phyloP scores from a whole-genome alignment of 768 basidiomycete genomes.

The Phylloporus sp. region DNA sequence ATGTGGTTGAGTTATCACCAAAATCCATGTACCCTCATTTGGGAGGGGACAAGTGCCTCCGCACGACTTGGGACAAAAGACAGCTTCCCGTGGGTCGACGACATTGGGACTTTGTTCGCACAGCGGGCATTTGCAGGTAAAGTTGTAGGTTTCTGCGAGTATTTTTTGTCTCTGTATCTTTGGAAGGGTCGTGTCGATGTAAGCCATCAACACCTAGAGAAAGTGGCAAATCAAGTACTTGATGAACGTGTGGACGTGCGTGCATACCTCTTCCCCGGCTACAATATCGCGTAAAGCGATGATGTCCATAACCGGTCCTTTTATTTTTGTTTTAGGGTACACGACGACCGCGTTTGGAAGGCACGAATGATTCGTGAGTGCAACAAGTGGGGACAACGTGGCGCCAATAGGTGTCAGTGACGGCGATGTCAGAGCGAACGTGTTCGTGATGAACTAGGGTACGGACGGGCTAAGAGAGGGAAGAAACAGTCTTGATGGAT shows the following conservation, averaged over 20 bases:
- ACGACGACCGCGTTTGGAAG: slow-evolving; percentile 88
- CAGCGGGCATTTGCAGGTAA: slow-evolving; percentile 63
- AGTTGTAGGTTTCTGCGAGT: slow-evolving; percentile 72
- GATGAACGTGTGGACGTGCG: not conserved
- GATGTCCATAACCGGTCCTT: slow-evolving; percentile 67
- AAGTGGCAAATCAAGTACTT: not conserved
- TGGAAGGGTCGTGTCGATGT: slow-evolving; percentile 81
- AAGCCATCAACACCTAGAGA: slow-evolving; percentile 68
- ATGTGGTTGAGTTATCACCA: not conserved
- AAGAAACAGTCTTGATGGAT: not conserved
- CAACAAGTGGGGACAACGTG: slow-evolving; percentile 73
- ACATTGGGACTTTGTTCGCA: slow-evolving; percentile 34
- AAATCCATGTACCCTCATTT: slow-evolving; percentile 45
- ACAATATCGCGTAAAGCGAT: slow-evolving; percentile 63
- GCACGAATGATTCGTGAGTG: slow-evolving; percentile 86
- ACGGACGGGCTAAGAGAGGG: slow-evolving; percentile 1
- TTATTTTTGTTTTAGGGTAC: slow-evolving; percentile 51
- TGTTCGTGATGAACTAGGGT: slow-evolving; percentile 81
- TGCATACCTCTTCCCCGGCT: slow-evolving; percentile 62
- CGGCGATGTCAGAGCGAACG: slow-evolving; percentile 79
- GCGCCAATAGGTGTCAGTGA: slow-evolving; percentile 78
- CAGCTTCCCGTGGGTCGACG: slow-evolving; percentile 61
- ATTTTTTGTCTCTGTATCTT: slow-evolving; percentile 45
- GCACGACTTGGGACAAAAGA: slow-evolving; percentile 67
- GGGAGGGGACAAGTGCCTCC: slow-evolving; percentile 60